Evolutionary conservation across 2,329 filamentous ascomycete genomes (phyloP).

Genomic region (Ophiobolus disseminans): DNA sequence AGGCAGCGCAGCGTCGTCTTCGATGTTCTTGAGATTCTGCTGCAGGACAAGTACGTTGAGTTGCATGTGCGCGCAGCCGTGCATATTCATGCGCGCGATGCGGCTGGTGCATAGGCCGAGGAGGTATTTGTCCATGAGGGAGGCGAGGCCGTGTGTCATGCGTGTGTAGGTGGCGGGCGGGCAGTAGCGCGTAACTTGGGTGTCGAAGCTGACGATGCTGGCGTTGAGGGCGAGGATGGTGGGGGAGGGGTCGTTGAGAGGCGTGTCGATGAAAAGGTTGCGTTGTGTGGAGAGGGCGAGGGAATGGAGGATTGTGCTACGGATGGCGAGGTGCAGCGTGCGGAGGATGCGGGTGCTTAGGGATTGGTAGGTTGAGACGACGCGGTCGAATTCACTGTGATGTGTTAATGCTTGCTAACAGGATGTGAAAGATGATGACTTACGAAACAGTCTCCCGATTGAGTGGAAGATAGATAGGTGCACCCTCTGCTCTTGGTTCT

Average conservation of each 20-base stretch:
- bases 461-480: constrained; percentile 82
- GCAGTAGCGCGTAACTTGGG: constrained; percentile 76
- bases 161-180: constrained; percentile 72
- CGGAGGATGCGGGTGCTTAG: constrained; percentile 80
- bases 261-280: constrained; percentile 62
- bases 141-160: constrained; percentile 76
- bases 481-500: constrained; percentile 61
- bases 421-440: constrained; percentile 37
- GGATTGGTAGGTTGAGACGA: constrained; percentile 81
- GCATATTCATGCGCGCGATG: constrained; percentile 82
- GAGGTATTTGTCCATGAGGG: constrained; percentile 80
- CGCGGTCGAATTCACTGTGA: constrained; percentile 79
- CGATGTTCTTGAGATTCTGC: constrained; percentile 95
- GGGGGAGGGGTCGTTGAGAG: constrained; percentile 78
- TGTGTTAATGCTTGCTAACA: constrained; percentile 13
- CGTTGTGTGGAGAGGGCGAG: constrained; percentile 63
- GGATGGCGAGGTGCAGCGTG: constrained; percentile 86
- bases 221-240: constrained; percentile 83
- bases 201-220: constrained; percentile 86
- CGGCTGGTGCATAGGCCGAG: constrained; percentile 68
- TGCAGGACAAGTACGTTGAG: constrained; percentile 94
- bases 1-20: constrained; percentile 70
- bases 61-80: constrained; percentile 86
- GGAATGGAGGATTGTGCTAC: constrained; percentile 84
- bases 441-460: constrained; percentile 83